Percentiles rank a stretch among this genome's conserved stretches.
These are phyloP conservation scores for Penicillium verrucosum DNA, from an alignment of 2,329 filamentous ascomycete genomes.

Conservation along the genomic window DNA sequence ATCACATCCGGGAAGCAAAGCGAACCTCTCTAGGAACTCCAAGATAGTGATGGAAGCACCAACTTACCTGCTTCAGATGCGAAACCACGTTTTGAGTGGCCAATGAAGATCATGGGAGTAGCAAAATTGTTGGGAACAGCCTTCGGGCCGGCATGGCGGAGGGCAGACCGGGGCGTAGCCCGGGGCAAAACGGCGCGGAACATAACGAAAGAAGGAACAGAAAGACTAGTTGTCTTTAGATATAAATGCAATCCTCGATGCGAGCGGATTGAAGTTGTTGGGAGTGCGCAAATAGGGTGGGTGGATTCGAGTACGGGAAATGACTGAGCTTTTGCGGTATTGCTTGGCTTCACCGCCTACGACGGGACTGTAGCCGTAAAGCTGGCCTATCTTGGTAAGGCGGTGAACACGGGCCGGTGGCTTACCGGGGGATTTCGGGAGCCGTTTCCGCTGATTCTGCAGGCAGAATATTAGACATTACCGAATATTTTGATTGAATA, in stretches of 20 bases:
- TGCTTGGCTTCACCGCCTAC: conserved; percentile 17
- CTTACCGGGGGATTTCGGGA: neutral
- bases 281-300: conserved; percentile 16
- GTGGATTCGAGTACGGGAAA: conserved; percentile 18
- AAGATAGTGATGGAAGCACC: neutral
- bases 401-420: neutral
- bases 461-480: neutral
- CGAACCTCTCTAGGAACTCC: conserved; percentile 2
- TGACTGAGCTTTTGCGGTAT: conserved; percentile 28
- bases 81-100: conserved; percentile 53
- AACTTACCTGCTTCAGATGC: conserved; percentile 51
- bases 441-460: neutral
- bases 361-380: neutral
- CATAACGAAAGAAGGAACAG: conserved; percentile 41
- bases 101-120: conserved; percentile 45
- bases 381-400: neutral
- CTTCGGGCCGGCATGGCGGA: conserved; percentile 39
- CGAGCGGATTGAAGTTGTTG: conserved; percentile 18
- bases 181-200: conserved; percentile 53
- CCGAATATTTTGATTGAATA: neutral
- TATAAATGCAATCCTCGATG: conserved; percentile 30
- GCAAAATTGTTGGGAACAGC: conserved; percentile 36
- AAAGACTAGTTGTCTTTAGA: conserved; percentile 26
- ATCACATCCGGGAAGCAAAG: conserved; percentile 21
- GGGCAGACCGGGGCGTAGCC: conserved; percentile 45